Evolutionary conservation across 2,329 filamentous ascomycete species (phyloP).

Genomic region (Verticillium longisporum): DNA sequence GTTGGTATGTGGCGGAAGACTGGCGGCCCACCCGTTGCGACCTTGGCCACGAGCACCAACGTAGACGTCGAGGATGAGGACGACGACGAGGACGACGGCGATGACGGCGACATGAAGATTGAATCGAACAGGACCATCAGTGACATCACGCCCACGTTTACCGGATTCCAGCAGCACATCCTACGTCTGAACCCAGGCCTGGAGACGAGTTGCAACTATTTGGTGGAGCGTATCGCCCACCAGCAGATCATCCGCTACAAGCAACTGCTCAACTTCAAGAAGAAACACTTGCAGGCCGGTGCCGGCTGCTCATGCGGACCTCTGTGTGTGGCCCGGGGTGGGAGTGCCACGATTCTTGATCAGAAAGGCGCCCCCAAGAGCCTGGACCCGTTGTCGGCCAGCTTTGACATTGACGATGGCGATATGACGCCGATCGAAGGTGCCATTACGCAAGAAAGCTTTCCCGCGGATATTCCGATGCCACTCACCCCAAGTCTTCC

Average conservation of each 20-base stretch:
- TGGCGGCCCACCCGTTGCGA: constrained; percentile 47
- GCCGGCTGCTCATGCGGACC: constrained; percentile 53
- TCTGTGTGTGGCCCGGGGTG: constrained; percentile 62
- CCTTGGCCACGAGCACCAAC: constrained; percentile 23
- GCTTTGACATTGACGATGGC: constrained; percentile 36
- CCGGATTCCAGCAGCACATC: constrained; percentile 73
- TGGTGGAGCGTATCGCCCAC: constrained; percentile 75
- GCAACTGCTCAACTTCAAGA: constrained; percentile 60
- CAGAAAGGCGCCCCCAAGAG: constrained; percentile 46
- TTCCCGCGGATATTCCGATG: constrained; percentile 73
- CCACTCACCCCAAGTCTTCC: constrained; percentile 72
- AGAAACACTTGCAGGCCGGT: constrained; percentile 61
- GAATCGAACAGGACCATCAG: constrained; percentile 58
- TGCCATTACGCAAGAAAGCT: constrained; percentile 63
- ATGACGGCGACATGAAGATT: constrained; percentile 55
- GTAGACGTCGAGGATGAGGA: constrained; percentile 38
- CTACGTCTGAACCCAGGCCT: constrained; percentile 68
- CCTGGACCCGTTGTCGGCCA: constrained; percentile 38
- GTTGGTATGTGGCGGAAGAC: constrained; percentile 43
- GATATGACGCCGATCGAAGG: constrained; percentile 65
- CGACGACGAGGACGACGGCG: constrained; percentile 55
- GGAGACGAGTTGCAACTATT: constrained; percentile 43
- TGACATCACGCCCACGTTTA: constrained; percentile 62
- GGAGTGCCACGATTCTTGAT: constrained; percentile 56
- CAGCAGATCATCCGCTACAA: constrained; percentile 79